Conservation (phyloP, 495 filamentous ascomycete genomes). For the Penicillium lagena region DNA sequence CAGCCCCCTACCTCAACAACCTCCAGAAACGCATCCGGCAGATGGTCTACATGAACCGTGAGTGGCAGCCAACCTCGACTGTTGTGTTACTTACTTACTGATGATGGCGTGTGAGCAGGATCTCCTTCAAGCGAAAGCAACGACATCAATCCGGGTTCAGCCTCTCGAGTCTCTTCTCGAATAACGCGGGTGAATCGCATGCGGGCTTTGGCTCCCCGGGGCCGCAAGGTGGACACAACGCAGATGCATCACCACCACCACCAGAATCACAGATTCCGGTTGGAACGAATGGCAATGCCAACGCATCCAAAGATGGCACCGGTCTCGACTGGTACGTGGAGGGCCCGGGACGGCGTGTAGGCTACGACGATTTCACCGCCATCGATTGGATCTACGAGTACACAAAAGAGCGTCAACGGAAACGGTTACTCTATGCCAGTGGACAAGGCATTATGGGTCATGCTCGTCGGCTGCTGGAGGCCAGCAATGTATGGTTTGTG, state of each 20-base stretch:
- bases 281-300: slow-evolving; percentile 30
- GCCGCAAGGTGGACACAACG: slow-evolving; percentile 21
- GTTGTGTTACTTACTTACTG: slow-evolving; percentile 3
- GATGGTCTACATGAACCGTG: slow-evolving; percentile 44
- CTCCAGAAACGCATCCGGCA: slow-evolving; percentile 22
- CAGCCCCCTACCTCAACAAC: not conserved
- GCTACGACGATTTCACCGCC: slow-evolving; percentile 93
- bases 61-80: slow-evolving; percentile 2
- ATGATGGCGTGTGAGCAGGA: slow-evolving; percentile 30
- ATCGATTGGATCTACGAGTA: slow-evolving; percentile 99
- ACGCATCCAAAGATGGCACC: slow-evolving; percentile 55
- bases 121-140: slow-evolving; percentile 80
- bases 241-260: slow-evolving; percentile 19
- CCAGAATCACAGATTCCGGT: slow-evolving; percentile 16
- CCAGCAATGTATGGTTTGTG: slow-evolving; percentile 86
- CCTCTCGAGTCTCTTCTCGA: slow-evolving; percentile 51
- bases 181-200: slow-evolving; percentile 19
- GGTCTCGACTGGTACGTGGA: slow-evolving; percentile 85
- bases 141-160: slow-evolving; percentile 55
- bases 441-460: slow-evolving; percentile 69
- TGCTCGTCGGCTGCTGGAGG: slow-evolving; percentile 64
- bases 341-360: slow-evolving; percentile 83
- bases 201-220: slow-evolving; percentile 13
- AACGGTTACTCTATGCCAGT: slow-evolving; percentile 65
- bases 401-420: slow-evolving; percentile 87